These are phyloP conservation scores for Drechslerella dactyloides DNA, from an alignment of 2,329 filamentous ascomycete species.

Conservation along the genomic window DNA sequence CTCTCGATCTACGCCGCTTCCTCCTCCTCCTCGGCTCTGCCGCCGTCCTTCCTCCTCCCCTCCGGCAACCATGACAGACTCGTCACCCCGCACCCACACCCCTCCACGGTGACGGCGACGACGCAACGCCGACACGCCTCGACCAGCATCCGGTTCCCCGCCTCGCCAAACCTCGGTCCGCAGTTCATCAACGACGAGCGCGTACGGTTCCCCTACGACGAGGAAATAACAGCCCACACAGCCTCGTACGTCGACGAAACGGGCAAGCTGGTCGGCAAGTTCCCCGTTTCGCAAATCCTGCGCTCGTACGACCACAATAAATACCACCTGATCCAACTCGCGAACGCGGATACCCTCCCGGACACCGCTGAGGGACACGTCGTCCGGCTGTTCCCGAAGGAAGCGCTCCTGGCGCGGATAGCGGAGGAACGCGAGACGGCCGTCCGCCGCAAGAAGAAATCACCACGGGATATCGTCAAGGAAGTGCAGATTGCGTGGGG, in stretches of 20 bases:
- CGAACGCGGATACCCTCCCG: slow-evolving; percentile 21
- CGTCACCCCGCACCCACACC: not conserved
- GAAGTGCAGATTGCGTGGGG: slow-evolving; percentile 91
- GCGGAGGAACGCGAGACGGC: slow-evolving; percentile 20
- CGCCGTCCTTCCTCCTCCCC: slow-evolving; percentile 36
- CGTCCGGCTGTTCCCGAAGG: slow-evolving; percentile 37
- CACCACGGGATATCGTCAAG: slow-evolving; percentile 61
- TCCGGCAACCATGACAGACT: slow-evolving; percentile 20
- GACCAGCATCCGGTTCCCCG: slow-evolving; percentile 22
- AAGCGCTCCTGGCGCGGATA: slow-evolving; percentile 8
- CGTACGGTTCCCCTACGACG: slow-evolving; percentile 43
- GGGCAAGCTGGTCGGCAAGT: slow-evolving; percentile 22
- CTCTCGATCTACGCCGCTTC: slow-evolving; percentile 41
- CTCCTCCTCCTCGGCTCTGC: slow-evolving; percentile 1
- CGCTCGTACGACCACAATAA: slow-evolving; percentile 29
- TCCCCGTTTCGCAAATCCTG: slow-evolving; percentile 29
- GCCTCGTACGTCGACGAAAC: slow-evolving; percentile 33
- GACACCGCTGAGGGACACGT: slow-evolving; percentile 39
- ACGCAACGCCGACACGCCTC: slow-evolving; percentile 22
- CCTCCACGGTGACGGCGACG: not conserved
- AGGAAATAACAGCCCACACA: slow-evolving; percentile 37
- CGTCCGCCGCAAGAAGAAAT: slow-evolving; percentile 21
- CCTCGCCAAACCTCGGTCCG: slow-evolving; percentile 32
- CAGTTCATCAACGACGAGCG: slow-evolving; percentile 42
- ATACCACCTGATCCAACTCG: slow-evolving; percentile 43